Conservation (phyloP, 2,329 filamentous ascomycete genomes). For the Endoconidiophora polonica region DNA sequence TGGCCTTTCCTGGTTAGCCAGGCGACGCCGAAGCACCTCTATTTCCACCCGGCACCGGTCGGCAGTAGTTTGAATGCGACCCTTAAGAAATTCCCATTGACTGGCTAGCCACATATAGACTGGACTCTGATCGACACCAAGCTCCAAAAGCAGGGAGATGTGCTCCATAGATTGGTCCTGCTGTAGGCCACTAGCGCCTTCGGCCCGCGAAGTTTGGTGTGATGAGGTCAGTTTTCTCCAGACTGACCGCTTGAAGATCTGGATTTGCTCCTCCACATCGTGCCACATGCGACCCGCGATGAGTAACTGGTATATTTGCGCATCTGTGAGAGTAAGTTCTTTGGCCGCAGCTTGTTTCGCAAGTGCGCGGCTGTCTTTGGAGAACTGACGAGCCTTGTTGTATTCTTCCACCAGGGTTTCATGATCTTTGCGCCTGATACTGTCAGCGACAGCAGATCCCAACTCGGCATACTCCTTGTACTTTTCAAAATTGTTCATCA, state of each 20-base stretch:
- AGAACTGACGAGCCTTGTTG: slow-evolving; percentile 62
- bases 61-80: slow-evolving; percentile 62
- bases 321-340: slow-evolving; percentile 46
- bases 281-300: slow-evolving; percentile 89
- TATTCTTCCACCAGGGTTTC: slow-evolving; percentile 79
- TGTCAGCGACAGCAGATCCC: slow-evolving; percentile 59
- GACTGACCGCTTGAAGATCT: slow-evolving; percentile 71
- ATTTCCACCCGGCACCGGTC: slow-evolving; percentile 85
- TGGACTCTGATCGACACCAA: slow-evolving; percentile 88
- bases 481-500: slow-evolving; percentile 59
- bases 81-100: slow-evolving; percentile 75
- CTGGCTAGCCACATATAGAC: slow-evolving; percentile 93
- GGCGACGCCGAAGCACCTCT: slow-evolving; percentile 68
- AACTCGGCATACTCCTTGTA: slow-evolving; percentile 72
- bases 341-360: slow-evolving; percentile 35
- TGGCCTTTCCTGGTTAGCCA: slow-evolving; percentile 60
- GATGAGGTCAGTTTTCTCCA: slow-evolving; percentile 66
- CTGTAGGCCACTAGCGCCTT: slow-evolving; percentile 33
- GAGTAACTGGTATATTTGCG: slow-evolving; percentile 71
- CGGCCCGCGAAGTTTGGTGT: slow-evolving; percentile 37
- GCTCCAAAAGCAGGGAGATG: slow-evolving; percentile 73
- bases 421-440: slow-evolving; percentile 82
- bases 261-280: slow-evolving; percentile 76
- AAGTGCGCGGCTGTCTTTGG: slow-evolving; percentile 58
- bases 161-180: slow-evolving; percentile 84